Percentiles rank a stretch among this genome's conserved stretches.
Conservation (phyloP, 257 asterid species). For the Solanum etuberosum region DNA sequence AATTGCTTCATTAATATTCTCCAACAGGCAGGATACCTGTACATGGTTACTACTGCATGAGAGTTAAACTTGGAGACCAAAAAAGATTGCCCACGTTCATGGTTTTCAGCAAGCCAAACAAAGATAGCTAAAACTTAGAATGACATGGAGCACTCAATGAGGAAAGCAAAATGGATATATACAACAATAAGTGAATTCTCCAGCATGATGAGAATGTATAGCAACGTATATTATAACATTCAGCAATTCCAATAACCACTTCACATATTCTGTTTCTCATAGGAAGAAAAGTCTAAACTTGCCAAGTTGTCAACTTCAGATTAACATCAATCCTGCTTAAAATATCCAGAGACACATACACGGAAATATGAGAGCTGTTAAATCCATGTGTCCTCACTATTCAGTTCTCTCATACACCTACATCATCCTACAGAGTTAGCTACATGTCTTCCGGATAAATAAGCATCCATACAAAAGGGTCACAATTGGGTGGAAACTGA, state of each 20-base stretch:
- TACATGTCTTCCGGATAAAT: not conserved
- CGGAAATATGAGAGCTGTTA: not conserved
- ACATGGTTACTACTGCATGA: slow-evolving; percentile 7
- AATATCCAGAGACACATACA: not conserved
- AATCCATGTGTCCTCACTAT: not conserved
- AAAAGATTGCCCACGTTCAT: not conserved
- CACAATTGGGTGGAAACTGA: not conserved
- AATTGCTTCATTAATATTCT: slow-evolving; percentile 43
- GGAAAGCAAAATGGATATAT: not conserved
- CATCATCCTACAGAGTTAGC: not conserved
- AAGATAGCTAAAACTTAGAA: not conserved
- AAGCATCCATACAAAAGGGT: not conserved
- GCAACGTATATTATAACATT: not conserved
- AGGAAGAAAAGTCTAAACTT: not conserved
- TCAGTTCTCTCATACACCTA: not conserved
- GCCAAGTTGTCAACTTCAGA: not conserved
- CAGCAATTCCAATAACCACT: not conserved
- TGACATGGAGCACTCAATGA: not conserved
- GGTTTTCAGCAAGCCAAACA: not conserved
- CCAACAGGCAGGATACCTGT: slow-evolving; percentile 70
- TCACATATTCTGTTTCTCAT: not conserved
- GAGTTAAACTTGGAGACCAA: not conserved
- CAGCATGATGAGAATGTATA: not conserved
- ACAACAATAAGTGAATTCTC: not conserved
- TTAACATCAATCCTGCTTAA: not conserved